Base-by-base conservation (phyloP, 164 flowering plant species). In the Tinospora cordifolia region DNA sequence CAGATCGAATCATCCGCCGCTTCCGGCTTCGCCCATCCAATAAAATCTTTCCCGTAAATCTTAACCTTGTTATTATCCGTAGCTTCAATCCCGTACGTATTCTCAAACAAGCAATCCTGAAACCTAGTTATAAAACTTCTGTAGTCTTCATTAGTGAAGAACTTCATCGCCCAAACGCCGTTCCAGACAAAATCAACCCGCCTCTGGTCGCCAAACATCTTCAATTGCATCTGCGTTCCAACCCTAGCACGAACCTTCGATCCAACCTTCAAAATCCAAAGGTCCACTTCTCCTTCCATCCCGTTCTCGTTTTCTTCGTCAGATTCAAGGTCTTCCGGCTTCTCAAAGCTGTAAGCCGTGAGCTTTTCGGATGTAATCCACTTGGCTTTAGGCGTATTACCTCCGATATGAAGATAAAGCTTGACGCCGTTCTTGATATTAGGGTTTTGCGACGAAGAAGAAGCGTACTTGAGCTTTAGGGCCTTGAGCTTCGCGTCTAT, bases 11-110 rank as follows among this genome's bases (percentile, higher is more conserved):
- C 98, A 66, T 95, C 99, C 0, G 97, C 97, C 7, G 72, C 87
- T 74, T 91, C 94, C 0, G 97, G 97, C 65, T 90, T 88, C 27
- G 73, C 85, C 99, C 99, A 95, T 47, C 96, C 91, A 6, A 90
- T 73, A 64, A 95, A 92, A 73, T 95, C 98, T 78, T 92, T 95
- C 77, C 99, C 99, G 63, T 86, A 92, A 63, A 92, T 77, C 80
- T 88, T 91, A 15, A 87, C 65, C 75, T 82, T 95, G 76, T 86
- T 95, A 51, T 72, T 91, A 10, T 92, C 97, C 0, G 81, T 92
- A 0, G 90, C 81, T 65, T 82, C 89, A 24, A 81, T 7, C 19
- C 93, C 89, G 68, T 90, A 81, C 15, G 75, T 81, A 73, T 95
- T 95, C 87, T 95, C 98, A 79, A 92, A 95, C 86, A 91, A 75